phyloP scores from a whole-genome alignment of 2,329 filamentous ascomycete genomes.

The Trichoderma brevicompactum region DNA sequence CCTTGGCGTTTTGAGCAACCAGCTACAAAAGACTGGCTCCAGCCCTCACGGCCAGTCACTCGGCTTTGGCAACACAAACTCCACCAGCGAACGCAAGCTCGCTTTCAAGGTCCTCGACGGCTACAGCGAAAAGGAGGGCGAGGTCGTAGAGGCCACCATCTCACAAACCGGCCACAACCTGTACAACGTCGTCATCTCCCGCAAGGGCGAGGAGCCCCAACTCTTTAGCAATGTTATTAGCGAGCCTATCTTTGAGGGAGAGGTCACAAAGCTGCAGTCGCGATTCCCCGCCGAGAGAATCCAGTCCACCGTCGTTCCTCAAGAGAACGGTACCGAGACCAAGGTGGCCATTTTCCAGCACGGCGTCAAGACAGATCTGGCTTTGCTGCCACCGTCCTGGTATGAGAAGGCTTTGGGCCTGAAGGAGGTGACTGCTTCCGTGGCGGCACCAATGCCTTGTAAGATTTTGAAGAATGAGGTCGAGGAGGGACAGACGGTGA shows the following conservation, averaged over 20 bases:
- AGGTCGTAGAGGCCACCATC: constrained; percentile 60
- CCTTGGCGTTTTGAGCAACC: constrained; percentile 68
- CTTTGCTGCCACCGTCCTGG: constrained; percentile 71
- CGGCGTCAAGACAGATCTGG: constrained; percentile 62
- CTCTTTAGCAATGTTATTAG: constrained; percentile 53
- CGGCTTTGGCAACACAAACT: constrained; percentile 56
- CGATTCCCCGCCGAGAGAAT: constrained; percentile 84
- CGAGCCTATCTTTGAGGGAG: constrained; percentile 40
- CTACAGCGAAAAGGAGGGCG: constrained; percentile 65
- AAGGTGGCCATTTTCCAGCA: constrained; percentile 78
- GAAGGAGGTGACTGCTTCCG: constrained; percentile 79
- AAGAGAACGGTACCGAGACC: constrained; percentile 56
- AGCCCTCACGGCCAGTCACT: constrained; percentile 56
- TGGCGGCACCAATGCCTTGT: constrained; percentile 95
- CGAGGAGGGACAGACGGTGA: constrained; percentile 76
- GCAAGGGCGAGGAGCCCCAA: constrained; percentile 47
- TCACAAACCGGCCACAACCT: constrained; percentile 53
- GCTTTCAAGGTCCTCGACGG: constrained; percentile 63
- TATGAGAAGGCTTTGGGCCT: constrained; percentile 84
- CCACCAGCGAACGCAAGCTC: constrained; percentile 52
- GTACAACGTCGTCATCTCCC: constrained; percentile 52
- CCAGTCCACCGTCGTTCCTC: constrained; percentile 74
- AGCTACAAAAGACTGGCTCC: constrained; percentile 41
- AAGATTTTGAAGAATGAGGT: constrained; percentile 93
- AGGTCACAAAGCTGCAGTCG: constrained; percentile 42